phyloP scores from a whole-genome alignment of 2,329 filamentous ascomycete genomes.

The Zasmidium citrigriseum region DNA sequence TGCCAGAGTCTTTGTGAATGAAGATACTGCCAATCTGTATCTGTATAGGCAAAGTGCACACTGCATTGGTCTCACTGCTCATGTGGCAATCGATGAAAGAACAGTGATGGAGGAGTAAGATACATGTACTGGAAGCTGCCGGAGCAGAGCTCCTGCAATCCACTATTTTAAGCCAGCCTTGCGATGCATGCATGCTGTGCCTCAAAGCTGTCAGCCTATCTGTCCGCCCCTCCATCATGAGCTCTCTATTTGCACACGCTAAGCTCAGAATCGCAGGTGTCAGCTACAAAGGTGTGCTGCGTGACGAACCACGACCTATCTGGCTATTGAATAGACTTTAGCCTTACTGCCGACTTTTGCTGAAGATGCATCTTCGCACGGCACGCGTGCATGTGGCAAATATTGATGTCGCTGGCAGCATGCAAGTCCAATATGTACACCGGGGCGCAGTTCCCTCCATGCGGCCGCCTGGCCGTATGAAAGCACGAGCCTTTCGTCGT shows the following conservation, averaged over 20 bases:
- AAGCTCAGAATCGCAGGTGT: background rate
- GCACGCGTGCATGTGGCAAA: background rate
- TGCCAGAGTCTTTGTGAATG: no score
- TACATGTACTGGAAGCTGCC: background rate
- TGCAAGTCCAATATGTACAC: background rate
- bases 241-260: background rate
- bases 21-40: no score
- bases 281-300: background rate
- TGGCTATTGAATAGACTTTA: background rate
- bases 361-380: no score
- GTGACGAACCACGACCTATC: background rate
- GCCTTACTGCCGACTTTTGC: background rate
- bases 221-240: background rate
- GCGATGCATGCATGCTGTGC: background rate
- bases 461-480: background rate
- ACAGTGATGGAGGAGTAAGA: background rate
- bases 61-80: no score
- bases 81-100: background rate
- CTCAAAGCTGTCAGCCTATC: background rate
- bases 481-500: background rate
- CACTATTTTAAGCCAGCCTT: background rate
- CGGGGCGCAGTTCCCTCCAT: background rate
- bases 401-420: background rate
- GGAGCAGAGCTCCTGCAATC: background rate
- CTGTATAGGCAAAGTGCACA: no score